Evolutionary conservation across 495 filamentous ascomycete genomes (phyloP), one percentile per base, ranked within the genome.

Genomic region (Echria macrotheca): DNA sequence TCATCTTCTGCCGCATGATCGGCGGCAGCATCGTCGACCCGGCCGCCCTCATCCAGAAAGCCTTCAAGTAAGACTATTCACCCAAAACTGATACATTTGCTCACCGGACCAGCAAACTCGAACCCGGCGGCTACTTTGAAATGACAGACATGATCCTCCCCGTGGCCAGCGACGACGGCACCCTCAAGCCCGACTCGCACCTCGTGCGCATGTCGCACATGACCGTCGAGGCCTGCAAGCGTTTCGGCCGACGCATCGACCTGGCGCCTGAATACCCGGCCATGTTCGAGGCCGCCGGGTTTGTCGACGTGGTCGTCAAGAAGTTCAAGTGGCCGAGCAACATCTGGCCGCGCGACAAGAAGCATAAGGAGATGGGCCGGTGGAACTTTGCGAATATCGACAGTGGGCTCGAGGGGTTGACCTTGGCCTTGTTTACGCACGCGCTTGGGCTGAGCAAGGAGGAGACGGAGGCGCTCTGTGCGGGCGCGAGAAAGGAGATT

Each of bases 1-100:
- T 67, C 54, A 69, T 78, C 49, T 67, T 73, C 52, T 44, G 50
- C 9, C 63, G 73, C 7, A 54, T 67, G 42, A 60, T 77, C 47
- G 58, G 56, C 9, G 67, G 63, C 43, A 66, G 53, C 40, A 65
- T 75, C 28, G 42, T 50, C 2, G 64, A 74, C 56, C 73, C 69
- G 66, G 64, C 51, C 11, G 49, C 48, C 21, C 54, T 72, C 42
- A 58, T 73, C 44, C 26, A 49, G 10, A 58, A 70, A 41, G 60
- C 61, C 5, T 69, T 56, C 44, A 50, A n/a, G n/a, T n/a, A n/a
- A n/a, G n/a, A n/a, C n/a, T n/a, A n/a, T n/a, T n/a, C n/a, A n/a
- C n/a, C n/a, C n/a, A n/a, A n/a, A n/a, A n/a, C n/a, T n/a, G n/a
- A n/a, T n/a, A n/a, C n/a, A n/a, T n/a, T n/a, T n/a, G n/a, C n/a